Base-by-base conservation (phyloP, 495 filamentous ascomycete species). In the Trichoderma asperelloides region DNA sequence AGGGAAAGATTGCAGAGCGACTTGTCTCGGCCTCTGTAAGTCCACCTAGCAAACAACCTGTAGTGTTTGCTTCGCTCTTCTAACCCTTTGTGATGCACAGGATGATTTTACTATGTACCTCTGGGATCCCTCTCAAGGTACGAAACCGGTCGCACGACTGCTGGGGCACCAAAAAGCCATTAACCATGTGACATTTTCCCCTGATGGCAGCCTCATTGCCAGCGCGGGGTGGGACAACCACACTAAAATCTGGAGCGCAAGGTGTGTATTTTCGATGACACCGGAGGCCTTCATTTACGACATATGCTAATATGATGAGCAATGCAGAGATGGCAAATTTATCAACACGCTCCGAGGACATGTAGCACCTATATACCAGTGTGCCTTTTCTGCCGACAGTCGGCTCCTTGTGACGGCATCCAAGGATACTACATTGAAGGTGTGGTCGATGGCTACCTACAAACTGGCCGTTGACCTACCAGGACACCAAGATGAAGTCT, bases 41-140 rank as follows among this genome's bases (percentile, higher is more conserved):
- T 60, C 16, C 8, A 51, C n/a, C 8, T 51, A n/a, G 47, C 47
- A 51, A 43, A n/a, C 9, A 60, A 74, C 90, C 87, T 72, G 4
- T 60, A 7, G 55, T 15, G 9, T 11, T 11, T 28, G 25, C 13
- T 28, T 30, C 8, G 18, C n/a, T 28, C 28, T 8, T 27, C 55
- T 60, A 18, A 60, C 27, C 49, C 13, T 33, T 21, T 16, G 16
- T 30, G 12, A 11, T 25, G 21, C 23, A 60, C 27, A 60, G 55
- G 95, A 99, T 71, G 96, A 99, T 73, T 95, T 91, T 78, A 98
- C 95, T 7, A 95, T 98, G 83, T 97, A 90, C 72, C 85, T 99
- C 63, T 99, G 96, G 96, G 90, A 96, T 40, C 96, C 96, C 0
- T 82, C 85, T 21, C 88, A 89, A 21, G 80, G 82, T 15, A 90